Evolutionary conservation across 2,329 filamentous ascomycete genomes (phyloP).

Genomic region (Pseudogymnoascus sp.): DNA sequence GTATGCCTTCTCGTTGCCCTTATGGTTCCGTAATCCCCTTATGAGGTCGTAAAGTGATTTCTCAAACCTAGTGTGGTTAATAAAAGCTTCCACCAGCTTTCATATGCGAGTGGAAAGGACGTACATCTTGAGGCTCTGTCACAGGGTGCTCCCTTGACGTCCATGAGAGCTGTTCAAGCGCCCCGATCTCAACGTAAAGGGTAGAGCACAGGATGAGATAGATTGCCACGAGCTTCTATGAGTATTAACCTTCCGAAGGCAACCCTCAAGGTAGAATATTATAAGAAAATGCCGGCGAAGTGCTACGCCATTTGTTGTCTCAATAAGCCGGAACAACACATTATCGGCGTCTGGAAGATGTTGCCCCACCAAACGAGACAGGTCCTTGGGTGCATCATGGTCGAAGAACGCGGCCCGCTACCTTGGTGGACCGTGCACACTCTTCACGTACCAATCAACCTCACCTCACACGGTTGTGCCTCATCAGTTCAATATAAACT

Average conservation of each 20-base stretch:
- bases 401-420: slow-evolving; percentile 4
- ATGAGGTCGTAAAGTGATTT: slow-evolving; percentile 99
- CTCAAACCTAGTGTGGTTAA: slow-evolving; percentile 65
- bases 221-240: background rate
- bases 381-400: slow-evolving; percentile 4
- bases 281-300: background rate
- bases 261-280: background rate
- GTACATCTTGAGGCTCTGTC: slow-evolving; percentile 9
- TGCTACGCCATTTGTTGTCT: slow-evolving; percentile 1
- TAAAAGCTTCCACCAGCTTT: slow-evolving; percentile 3
- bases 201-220: background rate
- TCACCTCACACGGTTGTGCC: background rate
- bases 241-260: background rate
- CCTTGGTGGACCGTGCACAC: slow-evolving; percentile 8
- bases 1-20: slow-evolving; percentile 89
- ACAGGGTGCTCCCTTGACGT: background rate
- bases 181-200: background rate
- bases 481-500: background rate
- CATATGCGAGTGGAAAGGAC: background rate
- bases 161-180: background rate
- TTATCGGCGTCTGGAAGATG: slow-evolving; percentile 2
- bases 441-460: background rate
- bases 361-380: slow-evolving; percentile 9
- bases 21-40: slow-evolving; percentile 86
- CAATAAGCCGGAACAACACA: background rate